Evolutionary conservation across 2,329 filamentous ascomycete genomes (phyloP), one percentile per base, ranked within the genome.

Genomic region (Aspergillus sergii): DNA sequence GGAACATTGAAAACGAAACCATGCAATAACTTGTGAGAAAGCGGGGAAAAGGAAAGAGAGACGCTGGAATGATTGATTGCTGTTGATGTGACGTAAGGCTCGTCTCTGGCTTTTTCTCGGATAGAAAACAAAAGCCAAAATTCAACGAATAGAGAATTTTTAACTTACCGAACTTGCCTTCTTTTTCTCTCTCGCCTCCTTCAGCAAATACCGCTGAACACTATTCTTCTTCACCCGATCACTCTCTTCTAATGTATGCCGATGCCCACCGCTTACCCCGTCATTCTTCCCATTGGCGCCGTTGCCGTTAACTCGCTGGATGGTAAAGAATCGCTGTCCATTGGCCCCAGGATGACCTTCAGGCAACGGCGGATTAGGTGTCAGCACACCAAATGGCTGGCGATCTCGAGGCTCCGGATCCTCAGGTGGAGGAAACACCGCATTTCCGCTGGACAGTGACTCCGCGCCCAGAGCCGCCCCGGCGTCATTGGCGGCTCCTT

Each of bases 171-270:
- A 75, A 39, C 50, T 39, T 8, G 76, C 78, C 71, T 87, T 91
- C 76, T 87, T 91, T 58, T 83, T 83, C 46, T 89, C 88, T 75
- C 88, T 91, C 58, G 88, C 87, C 69, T 85, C 84, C 73, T 88
- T 88, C 54, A 89, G 79, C 60, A 91, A 71, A 75, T 84, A 86
- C 68, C 91, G 82, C 73, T 91, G 84, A 7, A 93, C 89, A 66
- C 88, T 93, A 66, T 91, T 93, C 81, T 92, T 93, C 80, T 94
- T 94, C 41, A 94, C 89, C 65, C 88, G 86, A 73, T 94, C 91
- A 70, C 90, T 93, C 69, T 89, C 89, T 60, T 87, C 87, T 9
- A 94, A 77, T 0, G 85, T 85, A 75, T 94, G 91, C 69, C 89
- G 89, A 74, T 94, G 91, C n/a, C 88, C 88, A 10, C 90, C 89